Conservation (phyloP, 2,329 filamentous ascomycete genomes). For the Pseudopyrenochaeta lycopersici region DNA sequence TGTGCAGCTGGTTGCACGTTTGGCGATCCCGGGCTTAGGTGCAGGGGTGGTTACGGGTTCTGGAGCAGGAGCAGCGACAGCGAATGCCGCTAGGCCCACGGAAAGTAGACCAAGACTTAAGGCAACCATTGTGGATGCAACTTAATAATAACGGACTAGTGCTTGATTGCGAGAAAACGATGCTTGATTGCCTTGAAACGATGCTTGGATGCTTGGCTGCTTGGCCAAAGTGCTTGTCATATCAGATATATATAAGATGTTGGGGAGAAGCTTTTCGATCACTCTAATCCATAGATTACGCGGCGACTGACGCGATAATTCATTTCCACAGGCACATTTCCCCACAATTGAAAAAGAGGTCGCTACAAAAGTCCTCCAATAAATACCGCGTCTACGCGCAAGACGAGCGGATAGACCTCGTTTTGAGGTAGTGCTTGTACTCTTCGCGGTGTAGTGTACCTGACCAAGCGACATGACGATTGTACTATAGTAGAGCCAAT, state of each 20-base stretch:
- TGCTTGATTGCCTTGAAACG: slow-evolving; percentile 10
- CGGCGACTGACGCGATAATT: slow-evolving; percentile 1
- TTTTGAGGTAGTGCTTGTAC: not conserved
- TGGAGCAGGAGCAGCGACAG: slow-evolving; percentile 33
- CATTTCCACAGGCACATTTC: slow-evolving; percentile 4
- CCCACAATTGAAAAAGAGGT: slow-evolving; percentile 19
- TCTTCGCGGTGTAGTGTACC: not conserved
- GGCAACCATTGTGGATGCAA: slow-evolving; percentile 20
- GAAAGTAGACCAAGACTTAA: slow-evolving; percentile 21
- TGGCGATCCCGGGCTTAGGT: slow-evolving; percentile 19
- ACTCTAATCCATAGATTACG: not conserved
- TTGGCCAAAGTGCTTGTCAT: slow-evolving; percentile 23
- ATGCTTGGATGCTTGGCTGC: slow-evolving; percentile 13
- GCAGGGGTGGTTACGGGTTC: slow-evolving; percentile 21
- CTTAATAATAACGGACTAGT: slow-evolving; percentile 2
- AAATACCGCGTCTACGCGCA: not conserved
- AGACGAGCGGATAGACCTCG: no score
- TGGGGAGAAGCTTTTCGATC: not conserved
- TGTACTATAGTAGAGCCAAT: not conserved
- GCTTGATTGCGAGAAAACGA: slow-evolving; percentile 8
- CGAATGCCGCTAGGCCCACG: slow-evolving; percentile 29
- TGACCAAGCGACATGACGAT: not conserved
- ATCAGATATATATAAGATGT: slow-evolving; percentile 11
- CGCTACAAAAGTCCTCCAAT: slow-evolving; percentile 17
- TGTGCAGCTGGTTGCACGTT: slow-evolving; percentile 56